Percentiles rank a stretch among this genome's conserved stretches.
Conservation (phyloP, 352 stramenopile genomes). For the Phytophthora nicotianae region DNA sequence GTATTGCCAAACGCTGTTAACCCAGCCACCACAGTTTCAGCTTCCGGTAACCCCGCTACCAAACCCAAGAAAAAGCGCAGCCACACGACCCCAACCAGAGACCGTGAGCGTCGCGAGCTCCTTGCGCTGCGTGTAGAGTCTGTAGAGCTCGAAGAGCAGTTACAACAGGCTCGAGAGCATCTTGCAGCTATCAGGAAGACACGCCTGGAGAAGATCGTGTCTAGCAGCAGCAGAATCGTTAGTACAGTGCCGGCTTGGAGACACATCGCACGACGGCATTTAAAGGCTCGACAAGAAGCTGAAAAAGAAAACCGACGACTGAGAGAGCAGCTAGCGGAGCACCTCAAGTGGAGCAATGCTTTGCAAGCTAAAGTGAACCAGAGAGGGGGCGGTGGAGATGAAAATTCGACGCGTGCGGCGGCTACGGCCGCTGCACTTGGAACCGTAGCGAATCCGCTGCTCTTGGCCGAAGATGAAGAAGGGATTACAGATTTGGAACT, state of each 20-base stretch:
- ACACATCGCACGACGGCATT: slow-evolving; percentile 34
- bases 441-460: slow-evolving; percentile 18
- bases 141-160: slow-evolving; percentile 21
- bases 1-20: background rate
- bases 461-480: slow-evolving; percentile 32
- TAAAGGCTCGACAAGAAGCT: slow-evolving; percentile 20
- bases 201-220: slow-evolving; percentile 4
- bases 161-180: slow-evolving; percentile 19
- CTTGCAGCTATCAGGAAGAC: slow-evolving; percentile 14
- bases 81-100: slow-evolving; percentile 35
- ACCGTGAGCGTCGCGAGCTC: slow-evolving; percentile 41
- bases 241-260: slow-evolving; percentile 34
- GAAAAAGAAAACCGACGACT: slow-evolving; percentile 34
- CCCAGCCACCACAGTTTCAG: background rate
- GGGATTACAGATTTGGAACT: slow-evolving; percentile 33
- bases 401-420: slow-evolving; percentile 8
- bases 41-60: background rate
- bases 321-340: slow-evolving; percentile 17
- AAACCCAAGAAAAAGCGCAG: slow-evolving; percentile 39
- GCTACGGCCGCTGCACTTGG: slow-evolving; percentile 18
- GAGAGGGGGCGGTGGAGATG: background rate
- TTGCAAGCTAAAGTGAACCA: slow-evolving; percentile 27
- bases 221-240: slow-evolving; percentile 25
- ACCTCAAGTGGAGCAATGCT: slow-evolving; percentile 26
- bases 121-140: slow-evolving; percentile 32